Conservation (phyloP, 192 early-diverging fungal genomes). For the Coemansia sp. region DNA sequence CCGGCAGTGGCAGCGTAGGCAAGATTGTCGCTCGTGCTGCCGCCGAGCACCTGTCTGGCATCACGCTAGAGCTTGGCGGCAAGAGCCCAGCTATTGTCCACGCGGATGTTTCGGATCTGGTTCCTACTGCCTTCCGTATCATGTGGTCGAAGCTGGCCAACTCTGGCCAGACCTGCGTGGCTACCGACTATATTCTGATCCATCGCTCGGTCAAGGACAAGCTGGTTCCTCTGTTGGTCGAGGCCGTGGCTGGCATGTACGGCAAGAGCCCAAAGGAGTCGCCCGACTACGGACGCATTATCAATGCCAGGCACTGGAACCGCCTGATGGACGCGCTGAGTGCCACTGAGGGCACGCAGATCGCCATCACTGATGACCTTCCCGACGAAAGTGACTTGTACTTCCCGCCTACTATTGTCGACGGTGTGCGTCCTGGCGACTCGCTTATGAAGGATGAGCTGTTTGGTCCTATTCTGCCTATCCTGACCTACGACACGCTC, state of each 20-base stretch:
- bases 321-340: conserved; percentile 64
- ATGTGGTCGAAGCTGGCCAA: conserved; percentile 85
- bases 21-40: conserved; percentile 84
- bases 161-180: conserved; percentile 88
- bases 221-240: conserved; percentile 63
- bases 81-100: conserved; percentile 77
- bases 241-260: conserved; percentile 52
- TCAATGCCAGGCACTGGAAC: conserved; percentile 70
- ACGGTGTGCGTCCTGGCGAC: conserved; percentile 65
- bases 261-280: conserved; percentile 57
- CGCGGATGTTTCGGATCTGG: conserved; percentile 66
- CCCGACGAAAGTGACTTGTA: conserved; percentile 64
- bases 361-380: conserved; percentile 60
- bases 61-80: conserved; percentile 93
- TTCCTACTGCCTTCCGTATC: conserved; percentile 69
- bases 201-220: conserved; percentile 60
- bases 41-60: conserved; percentile 82
- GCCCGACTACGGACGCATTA: conserved; percentile 68
- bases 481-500: conserved; percentile 67
- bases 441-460: conserved; percentile 82
- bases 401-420: conserved; percentile 83
- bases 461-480: conserved; percentile 90
- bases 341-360: conserved; percentile 54
- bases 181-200: conserved; percentile 83
- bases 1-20: conserved; percentile 80